Conservation (phyloP, 768 basidiomycete species). For the Tulasnella sp. region DNA sequence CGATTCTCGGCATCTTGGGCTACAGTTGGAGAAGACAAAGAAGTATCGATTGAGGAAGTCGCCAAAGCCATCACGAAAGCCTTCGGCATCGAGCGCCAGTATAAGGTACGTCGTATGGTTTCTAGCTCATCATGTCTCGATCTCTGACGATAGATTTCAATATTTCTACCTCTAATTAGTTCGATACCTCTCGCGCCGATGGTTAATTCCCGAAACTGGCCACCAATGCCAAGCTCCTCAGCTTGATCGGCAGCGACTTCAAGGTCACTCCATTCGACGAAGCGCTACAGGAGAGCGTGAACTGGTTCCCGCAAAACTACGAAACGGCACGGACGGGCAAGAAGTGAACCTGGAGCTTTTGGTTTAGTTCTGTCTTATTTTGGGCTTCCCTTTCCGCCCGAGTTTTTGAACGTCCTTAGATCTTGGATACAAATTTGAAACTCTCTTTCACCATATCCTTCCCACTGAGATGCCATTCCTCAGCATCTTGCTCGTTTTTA, state of each 20-base stretch:
- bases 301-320: constrained; percentile 86
- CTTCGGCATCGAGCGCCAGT: constrained; percentile 89
- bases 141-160: not conserved
- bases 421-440: too few species aligned
- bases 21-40: constrained; percentile 85
- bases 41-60: constrained; percentile 87
- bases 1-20: constrained; percentile 6
- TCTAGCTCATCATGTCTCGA: not conserved
- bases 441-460: too few species aligned
- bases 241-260: constrained; percentile 64
- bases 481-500: too few species aligned
- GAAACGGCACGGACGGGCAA: constrained; percentile 61
- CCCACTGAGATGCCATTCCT: too few species aligned
- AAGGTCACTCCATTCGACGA: constrained; percentile 87
- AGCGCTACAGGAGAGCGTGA: constrained; percentile 74
- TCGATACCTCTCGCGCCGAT: constrained; percentile 41
- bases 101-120: constrained; percentile 48
- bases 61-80: constrained; percentile 87
- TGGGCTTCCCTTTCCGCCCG: not conserved
- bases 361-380: too few species aligned
- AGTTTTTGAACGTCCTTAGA: too few species aligned
- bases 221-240: constrained; percentile 80
- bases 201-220: constrained; percentile 75
- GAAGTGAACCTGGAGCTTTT: not conserved
- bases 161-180: not conserved